phyloP scores from a whole-genome alignment of 2,329 filamentous ascomycete species.

The Sphaerulina vaccinii region DNA sequence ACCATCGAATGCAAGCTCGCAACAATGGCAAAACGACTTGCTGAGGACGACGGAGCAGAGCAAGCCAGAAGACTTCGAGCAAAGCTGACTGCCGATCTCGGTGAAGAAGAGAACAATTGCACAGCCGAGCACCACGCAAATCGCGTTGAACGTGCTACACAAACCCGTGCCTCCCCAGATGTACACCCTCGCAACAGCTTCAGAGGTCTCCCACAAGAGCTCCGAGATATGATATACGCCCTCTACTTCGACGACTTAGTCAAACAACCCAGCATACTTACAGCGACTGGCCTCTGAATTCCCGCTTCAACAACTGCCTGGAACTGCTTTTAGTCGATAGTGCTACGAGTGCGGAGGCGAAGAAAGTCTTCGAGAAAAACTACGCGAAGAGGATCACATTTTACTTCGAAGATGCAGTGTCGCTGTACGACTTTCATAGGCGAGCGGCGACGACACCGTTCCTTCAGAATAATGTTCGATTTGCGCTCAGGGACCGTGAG shows the following conservation, averaged over 20 bases:
- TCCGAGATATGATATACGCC: background rate
- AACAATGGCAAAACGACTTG: too few species aligned
- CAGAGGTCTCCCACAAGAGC: background rate
- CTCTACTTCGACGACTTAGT: background rate
- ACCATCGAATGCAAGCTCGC: too few species aligned
- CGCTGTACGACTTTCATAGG: background rate
- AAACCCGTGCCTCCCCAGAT: too few species aligned
- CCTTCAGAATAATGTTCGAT: background rate
- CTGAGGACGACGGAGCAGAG: too few species aligned
- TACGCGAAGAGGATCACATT: background rate
- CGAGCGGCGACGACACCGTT: background rate
- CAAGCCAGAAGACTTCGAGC: too few species aligned
- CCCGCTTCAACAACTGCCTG: background rate
- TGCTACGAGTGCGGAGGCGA: background rate
- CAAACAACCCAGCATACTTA: background rate
- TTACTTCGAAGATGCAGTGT: background rate
- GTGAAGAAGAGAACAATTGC: too few species aligned
- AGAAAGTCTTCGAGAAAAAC: background rate
- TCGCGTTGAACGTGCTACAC: too few species aligned
- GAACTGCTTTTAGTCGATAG: background rate
- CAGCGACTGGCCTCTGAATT: background rate
- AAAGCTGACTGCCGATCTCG: too few species aligned
- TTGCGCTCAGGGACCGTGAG: background rate
- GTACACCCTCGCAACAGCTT: background rate
- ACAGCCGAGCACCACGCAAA: too few species aligned